phyloP scores from a whole-genome alignment of 805 yeast genomes.

The Metschnikowia vanudenii region DNA sequence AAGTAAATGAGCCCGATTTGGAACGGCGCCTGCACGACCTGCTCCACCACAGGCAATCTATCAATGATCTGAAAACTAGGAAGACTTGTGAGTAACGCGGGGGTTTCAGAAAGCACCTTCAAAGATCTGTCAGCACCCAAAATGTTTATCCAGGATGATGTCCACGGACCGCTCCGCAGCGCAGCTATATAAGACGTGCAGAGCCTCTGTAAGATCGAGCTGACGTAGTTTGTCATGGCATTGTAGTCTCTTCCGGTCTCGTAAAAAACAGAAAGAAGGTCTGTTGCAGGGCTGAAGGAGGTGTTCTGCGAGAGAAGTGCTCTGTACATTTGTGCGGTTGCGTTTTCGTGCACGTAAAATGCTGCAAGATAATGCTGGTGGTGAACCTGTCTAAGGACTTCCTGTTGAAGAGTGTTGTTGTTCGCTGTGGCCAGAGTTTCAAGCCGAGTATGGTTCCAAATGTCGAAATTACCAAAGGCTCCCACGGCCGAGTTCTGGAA shows the following conservation, averaged over 20 bases:
- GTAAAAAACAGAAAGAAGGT: slow-evolving; percentile 26
- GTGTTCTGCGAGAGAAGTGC: slow-evolving; percentile 20
- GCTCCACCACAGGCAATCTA: slow-evolving; percentile 24
- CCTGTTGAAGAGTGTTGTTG: slow-evolving; percentile 25
- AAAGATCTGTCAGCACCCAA: slow-evolving; percentile 9
- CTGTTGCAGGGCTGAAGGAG: slow-evolving; percentile 20
- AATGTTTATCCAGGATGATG: slow-evolving; percentile 16
- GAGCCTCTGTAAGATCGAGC: slow-evolving; percentile 19
- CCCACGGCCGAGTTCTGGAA: slow-evolving; percentile 24
- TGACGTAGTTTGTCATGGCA: slow-evolving; percentile 26
- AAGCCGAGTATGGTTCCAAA: slow-evolving; percentile 23
- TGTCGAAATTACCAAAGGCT: slow-evolving; percentile 24
- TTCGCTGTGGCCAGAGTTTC: slow-evolving; percentile 23
- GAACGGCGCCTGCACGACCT: slow-evolving; percentile 31
- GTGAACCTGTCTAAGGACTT: slow-evolving; percentile 30
- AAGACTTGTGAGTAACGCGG: slow-evolving; percentile 24
- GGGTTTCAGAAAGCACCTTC: slow-evolving; percentile 19
- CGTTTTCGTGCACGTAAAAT: slow-evolving; percentile 29
- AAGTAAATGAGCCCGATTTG: slow-evolving; percentile 34
- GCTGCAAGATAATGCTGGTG: slow-evolving; percentile 33
- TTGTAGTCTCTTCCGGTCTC: slow-evolving; percentile 37
- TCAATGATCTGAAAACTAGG: slow-evolving; percentile 27
- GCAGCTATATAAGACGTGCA: slow-evolving; percentile 18
- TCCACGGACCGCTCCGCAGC: slow-evolving; percentile 22
- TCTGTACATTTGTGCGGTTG: slow-evolving; percentile 25